phyloP scores from a whole-genome alignment of 768 basidiomycete species.

The Pleurotus giganteus region DNA sequence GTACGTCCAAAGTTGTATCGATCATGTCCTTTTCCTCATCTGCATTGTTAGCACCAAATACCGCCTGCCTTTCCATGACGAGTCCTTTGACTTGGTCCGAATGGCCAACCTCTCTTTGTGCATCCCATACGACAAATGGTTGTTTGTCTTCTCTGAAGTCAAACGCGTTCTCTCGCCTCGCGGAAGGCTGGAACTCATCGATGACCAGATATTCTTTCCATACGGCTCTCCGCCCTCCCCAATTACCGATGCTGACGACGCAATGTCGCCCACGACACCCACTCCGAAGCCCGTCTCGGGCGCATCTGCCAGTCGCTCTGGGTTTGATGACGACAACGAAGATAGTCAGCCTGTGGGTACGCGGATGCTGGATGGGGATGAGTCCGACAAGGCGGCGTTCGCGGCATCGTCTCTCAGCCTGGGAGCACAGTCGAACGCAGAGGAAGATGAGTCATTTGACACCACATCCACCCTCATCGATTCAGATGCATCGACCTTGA shows the following conservation, averaged over 20 bases:
- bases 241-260: neutral
- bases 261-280: slow-evolving; percentile 24
- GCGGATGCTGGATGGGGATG: neutral
- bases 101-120: slow-evolving; percentile 67
- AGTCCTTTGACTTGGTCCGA: slow-evolving; percentile 69
- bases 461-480: slow-evolving; percentile 24
- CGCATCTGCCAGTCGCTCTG: neutral
- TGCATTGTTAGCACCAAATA: slow-evolving; percentile 42
- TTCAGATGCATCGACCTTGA: slow-evolving; percentile 1
- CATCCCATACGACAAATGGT: slow-evolving; percentile 63
- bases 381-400: neutral
- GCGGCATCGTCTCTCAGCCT: slow-evolving; percentile 16
- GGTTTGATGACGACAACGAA: slow-evolving; percentile 20
- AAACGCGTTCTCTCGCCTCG: slow-evolving; percentile 57
- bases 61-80: slow-evolving; percentile 58
- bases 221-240: slow-evolving; percentile 33
- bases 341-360: neutral
- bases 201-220: slow-evolving; percentile 69
- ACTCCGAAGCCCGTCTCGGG: slow-evolving; percentile 15
- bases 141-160: slow-evolving; percentile 54
- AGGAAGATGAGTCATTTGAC: slow-evolving; percentile 21
- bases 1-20: slow-evolving; percentile 38
- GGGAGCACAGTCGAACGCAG: slow-evolving; percentile 20
- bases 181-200: slow-evolving; percentile 72
- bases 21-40: neutral